Evolutionary conservation across 495 filamentous ascomycete species (phyloP), one percentile per base, ranked within the genome.

Genomic region (Pyrenula massariospora): DNA sequence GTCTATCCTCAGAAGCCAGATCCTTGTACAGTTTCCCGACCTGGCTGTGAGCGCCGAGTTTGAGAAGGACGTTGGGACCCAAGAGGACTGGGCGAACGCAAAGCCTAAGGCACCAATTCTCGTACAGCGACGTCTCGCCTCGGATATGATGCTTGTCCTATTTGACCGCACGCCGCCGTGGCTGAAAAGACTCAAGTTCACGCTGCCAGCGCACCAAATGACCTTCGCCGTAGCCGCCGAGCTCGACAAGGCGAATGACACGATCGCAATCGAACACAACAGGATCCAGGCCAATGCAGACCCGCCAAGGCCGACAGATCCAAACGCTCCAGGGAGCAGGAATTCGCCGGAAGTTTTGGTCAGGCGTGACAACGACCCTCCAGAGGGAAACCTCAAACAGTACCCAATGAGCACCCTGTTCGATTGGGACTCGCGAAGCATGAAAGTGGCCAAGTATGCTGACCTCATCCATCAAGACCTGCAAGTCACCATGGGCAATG

Each of bases 151-250:
- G 59, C 19, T 72, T 15, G 59, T 19, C 19, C 52, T 66, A 12
- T 42, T 68, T n/a, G 62, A 64, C 31, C 60, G 62, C 5, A 22
- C 51, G 24, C 66, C 64, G 2, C 59, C 56, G 10, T 8, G 50
- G 3, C 57, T 62, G 20, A 10, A 50, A 0, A 48, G 48, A 19
- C 57, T 68, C 5, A 58, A 22, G 15, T 62, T 71, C 53, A 54
- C 61, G 10, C 63, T 66, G 52, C 68, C 70, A 1, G 55, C 63
- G 0, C 70, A 73, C 57, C 70, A 73, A 25, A 68, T 71, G 25
- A 55, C 55, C 24, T 73, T 73, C 48, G 59, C 62, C 2, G 51
- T 58, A 1, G 64, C 54, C 3, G 52, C 53, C 19, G 25, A 50
- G 12, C 42, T 68, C 2, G 31, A n/a, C n/a, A n/a, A n/a, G n/a